phyloP scores from a whole-genome alignment of 2,329 filamentous ascomycete genomes.

The Aureobasidium sp. region DNA sequence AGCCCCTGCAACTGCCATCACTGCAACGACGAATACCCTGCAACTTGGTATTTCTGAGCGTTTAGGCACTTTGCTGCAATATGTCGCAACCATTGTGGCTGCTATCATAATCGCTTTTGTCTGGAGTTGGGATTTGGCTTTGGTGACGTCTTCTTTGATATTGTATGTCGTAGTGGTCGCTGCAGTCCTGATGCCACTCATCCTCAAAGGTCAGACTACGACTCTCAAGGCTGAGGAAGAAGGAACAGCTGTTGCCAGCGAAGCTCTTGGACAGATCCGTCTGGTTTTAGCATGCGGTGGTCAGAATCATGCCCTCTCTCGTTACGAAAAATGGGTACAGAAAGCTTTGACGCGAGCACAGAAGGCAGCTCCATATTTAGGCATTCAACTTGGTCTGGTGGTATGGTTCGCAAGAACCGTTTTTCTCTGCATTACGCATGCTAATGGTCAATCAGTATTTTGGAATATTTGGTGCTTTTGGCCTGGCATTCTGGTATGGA shows the following conservation, averaged over 20 bases:
- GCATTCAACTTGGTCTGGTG: constrained; percentile 51
- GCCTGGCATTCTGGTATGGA: constrained; percentile 60
- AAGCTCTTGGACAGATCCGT: constrained; percentile 48
- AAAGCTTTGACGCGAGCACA: constrained; percentile 44
- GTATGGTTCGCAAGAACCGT: background rate
- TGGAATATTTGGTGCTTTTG: constrained; percentile 58
- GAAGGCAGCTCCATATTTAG: constrained; percentile 49
- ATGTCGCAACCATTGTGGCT: constrained; percentile 56
- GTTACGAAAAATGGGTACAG: constrained; percentile 12
- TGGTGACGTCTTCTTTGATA: constrained; percentile 54
- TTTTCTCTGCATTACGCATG: too few species aligned
- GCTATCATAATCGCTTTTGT: constrained; percentile 60
- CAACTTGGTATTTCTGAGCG: constrained; percentile 63
- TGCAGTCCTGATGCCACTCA: background rate
- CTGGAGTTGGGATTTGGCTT: constrained; percentile 53
- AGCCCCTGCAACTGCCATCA: constrained; percentile 56
- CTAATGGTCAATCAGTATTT: constrained; percentile 39
- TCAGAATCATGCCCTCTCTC: background rate
- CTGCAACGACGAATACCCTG: constrained; percentile 56
- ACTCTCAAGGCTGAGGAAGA: background rate
- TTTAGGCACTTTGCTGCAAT: constrained; percentile 56
- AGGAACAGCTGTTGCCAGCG: constrained; percentile 41
- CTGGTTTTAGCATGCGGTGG: background rate
- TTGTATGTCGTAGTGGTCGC: constrained; percentile 33
- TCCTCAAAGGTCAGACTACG: background rate